Base-by-base conservation (phyloP, 1,139 yeast genomes). In the Casaregolazyma suthepensis region DNA sequence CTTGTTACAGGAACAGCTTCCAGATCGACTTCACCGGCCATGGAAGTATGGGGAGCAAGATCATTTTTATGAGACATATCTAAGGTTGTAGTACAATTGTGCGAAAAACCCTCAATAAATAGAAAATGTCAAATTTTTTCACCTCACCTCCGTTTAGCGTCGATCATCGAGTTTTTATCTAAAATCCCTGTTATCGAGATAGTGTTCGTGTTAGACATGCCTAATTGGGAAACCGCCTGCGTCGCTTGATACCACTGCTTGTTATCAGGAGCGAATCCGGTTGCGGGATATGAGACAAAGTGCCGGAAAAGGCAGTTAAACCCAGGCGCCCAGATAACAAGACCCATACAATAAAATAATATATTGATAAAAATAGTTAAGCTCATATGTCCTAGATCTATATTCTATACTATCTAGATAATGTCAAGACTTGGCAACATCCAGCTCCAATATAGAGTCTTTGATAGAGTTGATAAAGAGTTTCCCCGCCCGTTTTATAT, bases 1-100 rank as follows among this genome's bases (percentile, higher is more conserved):
- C 66, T 57, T 22, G 63, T 63, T 26, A 63, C 61, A 31, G 52
- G 58, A 37, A 63, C 52, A 12, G 56, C 43, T 45, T 63, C 66
- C 19, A 62, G 58, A 26, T 56, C 54, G 19, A 63, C 60, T 46
- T 62, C 65, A 17, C 65, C 66, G 7, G 56, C 50, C 55, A 57
- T 46, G 38, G 56, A 43, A 26, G 56, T 56, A 48, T 58, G 59
- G 5, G 51, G 52, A 18, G 54, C 57, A 10, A 49, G 50, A 6
- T 15, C 40, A 35, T 15, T 26, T 26, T 35, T 35, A n/a, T 35
- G 17, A 15, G 15, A n/a, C 17, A 35, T 35, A n/a, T n/a, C n/a
- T n/a, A n/a, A n/a, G n/a, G n/a, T 15, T 9, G 40, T 31, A 13
- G n/a, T 6, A n/a, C n/a, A n/a, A n/a, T n/a, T n/a, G n/a, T 5